phyloP scores from a whole-genome alignment of 345 rosid species.

The Linum lewisii region DNA sequence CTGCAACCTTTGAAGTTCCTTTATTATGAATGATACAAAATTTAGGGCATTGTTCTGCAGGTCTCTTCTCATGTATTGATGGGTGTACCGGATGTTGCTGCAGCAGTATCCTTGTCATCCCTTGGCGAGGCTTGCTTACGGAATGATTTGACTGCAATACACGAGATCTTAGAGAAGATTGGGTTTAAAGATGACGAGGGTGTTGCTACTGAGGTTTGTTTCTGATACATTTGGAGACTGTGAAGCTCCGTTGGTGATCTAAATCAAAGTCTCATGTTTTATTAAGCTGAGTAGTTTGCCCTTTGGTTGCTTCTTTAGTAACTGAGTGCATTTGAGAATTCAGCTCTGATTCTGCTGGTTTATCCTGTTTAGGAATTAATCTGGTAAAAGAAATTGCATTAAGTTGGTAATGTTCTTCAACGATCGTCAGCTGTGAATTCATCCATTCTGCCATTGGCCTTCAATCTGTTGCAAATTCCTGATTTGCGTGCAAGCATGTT shows the following conservation, averaged over 20 bases:
- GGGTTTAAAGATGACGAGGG: slow-evolving; percentile 4
- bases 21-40: not conserved
- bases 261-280: not conserved
- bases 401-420: not conserved
- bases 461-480: not conserved
- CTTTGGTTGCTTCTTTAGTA: too few species aligned
- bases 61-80: slow-evolving; percentile 1
- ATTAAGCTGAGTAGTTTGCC: not conserved
- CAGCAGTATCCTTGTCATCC: not conserved
- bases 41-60: slow-evolving; percentile 1
- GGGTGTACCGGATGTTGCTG: slow-evolving; percentile 4
- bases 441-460: not conserved
- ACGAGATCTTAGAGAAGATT: slow-evolving; percentile 4
- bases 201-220: slow-evolving; percentile 2
- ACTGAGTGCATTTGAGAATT: not conserved
- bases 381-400: not conserved
- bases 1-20: not conserved
- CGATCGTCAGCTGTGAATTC: not conserved
- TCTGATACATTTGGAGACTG: not conserved
- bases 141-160: not conserved
- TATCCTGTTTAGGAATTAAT: not conserved
- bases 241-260: not conserved
- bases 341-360: not conserved
- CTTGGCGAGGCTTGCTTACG: slow-evolving; percentile 3
- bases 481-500: not conserved